phyloP scores from a whole-genome alignment of 768 basidiomycete genomes.

The Chalciporus pseudorubinellus region DNA sequence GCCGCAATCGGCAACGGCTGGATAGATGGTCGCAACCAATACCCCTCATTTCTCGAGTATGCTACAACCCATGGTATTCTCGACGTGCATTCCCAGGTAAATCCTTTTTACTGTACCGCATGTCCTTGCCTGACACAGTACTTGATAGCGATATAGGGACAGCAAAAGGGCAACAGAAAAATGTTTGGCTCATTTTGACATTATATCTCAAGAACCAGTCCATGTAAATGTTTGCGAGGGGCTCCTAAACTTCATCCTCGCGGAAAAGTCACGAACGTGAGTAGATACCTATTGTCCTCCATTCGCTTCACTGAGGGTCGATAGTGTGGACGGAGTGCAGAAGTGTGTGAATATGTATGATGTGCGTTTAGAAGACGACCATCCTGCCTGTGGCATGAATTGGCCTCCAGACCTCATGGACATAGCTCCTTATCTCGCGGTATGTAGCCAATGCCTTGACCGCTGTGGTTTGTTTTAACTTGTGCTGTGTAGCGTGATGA shows the following conservation, averaged over 20 bases:
- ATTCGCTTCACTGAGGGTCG: background rate
- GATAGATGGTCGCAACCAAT: slow-evolving; percentile 90
- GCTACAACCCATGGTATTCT: slow-evolving; percentile 76
- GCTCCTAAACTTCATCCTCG: slow-evolving; percentile 49
- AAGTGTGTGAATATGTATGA: slow-evolving; percentile 96
- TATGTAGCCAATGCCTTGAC: slow-evolving; percentile 39
- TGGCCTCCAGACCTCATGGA: slow-evolving; percentile 88
- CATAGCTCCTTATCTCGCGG: slow-evolving; percentile 76
- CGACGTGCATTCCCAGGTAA: slow-evolving; percentile 66
- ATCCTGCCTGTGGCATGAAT: slow-evolving; percentile 93
- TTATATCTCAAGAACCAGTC: slow-evolving; percentile 52
- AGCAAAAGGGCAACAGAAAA: slow-evolving; percentile 55
- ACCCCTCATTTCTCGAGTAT: slow-evolving; percentile 86
- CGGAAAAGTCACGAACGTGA: slow-evolving; percentile 21
- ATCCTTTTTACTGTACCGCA: slow-evolving; percentile 13
- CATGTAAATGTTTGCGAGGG: slow-evolving; percentile 54
- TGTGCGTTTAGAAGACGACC: slow-evolving; percentile 80
- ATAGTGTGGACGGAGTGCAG: slow-evolving; percentile 61
- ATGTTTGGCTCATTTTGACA: slow-evolving; percentile 51
- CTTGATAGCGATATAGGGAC: slow-evolving; percentile 54
- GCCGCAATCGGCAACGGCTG: slow-evolving; percentile 96
- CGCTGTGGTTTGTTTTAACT: background rate
- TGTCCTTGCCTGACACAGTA: background rate
- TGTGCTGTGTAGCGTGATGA: slow-evolving; percentile 59
- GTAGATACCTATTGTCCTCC: slow-evolving; percentile 1